These are phyloP conservation scores for Bretschneidera sinensis DNA, from an alignment of 345 rosid genomes.

Conservation along the genomic window DNA sequence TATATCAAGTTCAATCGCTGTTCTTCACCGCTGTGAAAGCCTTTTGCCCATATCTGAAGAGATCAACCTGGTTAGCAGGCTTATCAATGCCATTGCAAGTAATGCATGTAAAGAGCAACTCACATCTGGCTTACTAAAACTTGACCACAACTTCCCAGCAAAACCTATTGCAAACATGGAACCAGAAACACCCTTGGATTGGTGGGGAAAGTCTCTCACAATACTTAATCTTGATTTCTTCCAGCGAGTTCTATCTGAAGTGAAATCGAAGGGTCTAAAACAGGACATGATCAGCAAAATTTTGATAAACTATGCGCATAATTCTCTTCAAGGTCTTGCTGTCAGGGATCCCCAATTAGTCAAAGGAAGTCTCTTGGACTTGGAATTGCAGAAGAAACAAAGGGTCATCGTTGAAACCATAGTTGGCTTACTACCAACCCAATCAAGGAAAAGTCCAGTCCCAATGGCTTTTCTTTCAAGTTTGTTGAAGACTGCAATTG, in stretches of 20 bases:
- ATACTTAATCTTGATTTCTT: slow-evolving; percentile 72
- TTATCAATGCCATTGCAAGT: slow-evolving; percentile 66
- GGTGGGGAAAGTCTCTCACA: slow-evolving; percentile 92
- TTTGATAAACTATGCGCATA: slow-evolving; percentile 72
- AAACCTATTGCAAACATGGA: slow-evolving; percentile 38
- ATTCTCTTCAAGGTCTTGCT: slow-evolving; percentile 69
- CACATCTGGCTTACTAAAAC: slow-evolving; percentile 83
- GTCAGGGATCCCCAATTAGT: slow-evolving; percentile 53
- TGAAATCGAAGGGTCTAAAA: slow-evolving; percentile 83
- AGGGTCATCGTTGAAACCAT: slow-evolving; percentile 70
- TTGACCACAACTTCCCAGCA: slow-evolving; percentile 61
- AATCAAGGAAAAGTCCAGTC: slow-evolving; percentile 79
- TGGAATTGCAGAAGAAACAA: slow-evolving; percentile 74
- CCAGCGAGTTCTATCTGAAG: slow-evolving; percentile 73
- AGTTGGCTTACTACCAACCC: slow-evolving; percentile 73
- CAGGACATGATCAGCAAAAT: slow-evolving; percentile 96
- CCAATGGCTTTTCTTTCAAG: slow-evolving; percentile 95
- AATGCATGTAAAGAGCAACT: slow-evolving; percentile 96
- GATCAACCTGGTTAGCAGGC: slow-evolving; percentile 58
- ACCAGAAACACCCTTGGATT: slow-evolving; percentile 72
- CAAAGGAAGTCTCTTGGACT: slow-evolving; percentile 54
- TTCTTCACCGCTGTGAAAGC: slow-evolving; percentile 72
- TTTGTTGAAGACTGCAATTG: slow-evolving; percentile 69
- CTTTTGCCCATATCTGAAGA: slow-evolving; percentile 78
- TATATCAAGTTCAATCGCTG: slow-evolving; percentile 63